Percentiles rank a stretch among this genome's conserved stretches.
Evolutionary conservation across 2,329 filamentous ascomycete genomes (phyloP).

Genomic region (Fusarium setosum): DNA sequence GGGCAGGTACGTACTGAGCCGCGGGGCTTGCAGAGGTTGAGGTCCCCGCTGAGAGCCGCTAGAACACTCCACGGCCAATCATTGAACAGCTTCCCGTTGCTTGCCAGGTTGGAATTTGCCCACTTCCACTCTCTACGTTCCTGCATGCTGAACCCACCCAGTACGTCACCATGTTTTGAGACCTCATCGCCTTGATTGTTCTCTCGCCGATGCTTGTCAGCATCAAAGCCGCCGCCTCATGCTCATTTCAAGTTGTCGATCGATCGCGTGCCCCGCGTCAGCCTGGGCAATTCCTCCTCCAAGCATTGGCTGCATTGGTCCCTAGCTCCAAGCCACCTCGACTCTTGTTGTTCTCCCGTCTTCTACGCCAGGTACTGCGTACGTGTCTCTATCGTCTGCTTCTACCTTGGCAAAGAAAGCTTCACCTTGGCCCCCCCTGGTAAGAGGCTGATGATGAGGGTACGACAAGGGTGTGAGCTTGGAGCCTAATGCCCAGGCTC

Average conservation of each 20-base stretch:
- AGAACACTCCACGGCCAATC: constrained; percentile 17
- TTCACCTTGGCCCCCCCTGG: constrained; percentile 1
- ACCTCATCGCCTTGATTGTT: not conserved
- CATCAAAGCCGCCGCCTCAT: constrained; percentile 11
- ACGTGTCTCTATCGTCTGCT: constrained; percentile 11
- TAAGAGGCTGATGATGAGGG: not conserved
- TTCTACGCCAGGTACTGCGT: constrained; percentile 29
- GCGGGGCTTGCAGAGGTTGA: constrained; percentile 20
- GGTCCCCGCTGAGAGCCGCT: constrained; percentile 9
- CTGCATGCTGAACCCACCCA: constrained; percentile 39
- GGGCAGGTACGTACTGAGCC: constrained; percentile 24
- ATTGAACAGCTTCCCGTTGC: not conserved
- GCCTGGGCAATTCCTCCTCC: not conserved
- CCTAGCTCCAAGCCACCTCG: not conserved
- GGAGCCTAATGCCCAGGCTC: constrained; percentile 4
- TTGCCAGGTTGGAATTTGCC: constrained; percentile 30
- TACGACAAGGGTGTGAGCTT: not conserved
- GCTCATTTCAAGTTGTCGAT: constrained; percentile 19
- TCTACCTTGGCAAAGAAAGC: constrained; percentile 22
- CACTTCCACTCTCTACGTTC: constrained; percentile 32
- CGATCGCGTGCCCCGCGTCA: constrained; percentile 31
- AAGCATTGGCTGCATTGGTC: constrained; percentile 22
- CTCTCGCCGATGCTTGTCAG: not conserved
- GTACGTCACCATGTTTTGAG: constrained; percentile 38
- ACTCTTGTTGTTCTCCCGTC: constrained; percentile 14